Evolutionary conservation across 2,329 filamentous ascomycete species (phyloP).

Genomic region (Aspergillus carbonarius): DNA sequence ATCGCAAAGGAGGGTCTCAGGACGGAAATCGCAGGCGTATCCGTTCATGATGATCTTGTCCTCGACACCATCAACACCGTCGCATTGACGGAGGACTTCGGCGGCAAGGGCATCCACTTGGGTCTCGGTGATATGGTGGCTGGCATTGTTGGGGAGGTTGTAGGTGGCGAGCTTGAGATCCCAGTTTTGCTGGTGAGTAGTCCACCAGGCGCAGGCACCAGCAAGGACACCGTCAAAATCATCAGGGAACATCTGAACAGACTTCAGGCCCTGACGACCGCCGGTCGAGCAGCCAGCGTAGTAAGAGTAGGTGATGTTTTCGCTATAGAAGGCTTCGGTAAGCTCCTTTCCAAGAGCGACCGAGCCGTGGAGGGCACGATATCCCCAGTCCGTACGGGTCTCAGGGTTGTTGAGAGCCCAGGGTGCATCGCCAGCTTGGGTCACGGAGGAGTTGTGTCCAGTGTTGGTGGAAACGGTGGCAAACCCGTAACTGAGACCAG

Average conservation of each 20-base stretch:
- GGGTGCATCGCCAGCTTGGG: conserved; percentile 18
- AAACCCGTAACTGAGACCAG: conserved; percentile 30
- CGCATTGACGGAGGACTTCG: conserved; percentile 52
- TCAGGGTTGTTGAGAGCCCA: conserved; percentile 30
- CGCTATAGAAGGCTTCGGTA: conserved; percentile 50
- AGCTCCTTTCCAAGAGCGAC: conserved; percentile 51
- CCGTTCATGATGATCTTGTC: conserved; percentile 54
- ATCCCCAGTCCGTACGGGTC: conserved; percentile 39
- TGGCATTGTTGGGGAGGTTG: conserved; percentile 49
- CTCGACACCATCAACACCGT: conserved; percentile 49
- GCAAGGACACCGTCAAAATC: conserved; percentile 60
- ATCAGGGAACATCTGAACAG: conserved; percentile 53
- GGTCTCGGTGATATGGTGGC: conserved; percentile 43
- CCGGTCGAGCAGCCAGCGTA: conserved; percentile 59
- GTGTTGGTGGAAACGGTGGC: conserved; percentile 48
- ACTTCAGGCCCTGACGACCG: conserved; percentile 58
- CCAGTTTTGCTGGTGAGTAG: conserved; percentile 47
- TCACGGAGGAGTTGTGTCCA: conserved; percentile 42
- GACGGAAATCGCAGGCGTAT: conserved; percentile 43
- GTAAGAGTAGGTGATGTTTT: conserved; percentile 41
- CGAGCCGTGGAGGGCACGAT: conserved; percentile 49
- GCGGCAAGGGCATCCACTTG: conserved; percentile 47
- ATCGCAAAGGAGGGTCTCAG: conserved; percentile 31
- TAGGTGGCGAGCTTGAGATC: conserved; percentile 48
- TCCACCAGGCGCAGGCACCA: conserved; percentile 54